Conservation (phyloP, 2,329 filamentous ascomycete genomes). For the Trichophyton equinum region DNA sequence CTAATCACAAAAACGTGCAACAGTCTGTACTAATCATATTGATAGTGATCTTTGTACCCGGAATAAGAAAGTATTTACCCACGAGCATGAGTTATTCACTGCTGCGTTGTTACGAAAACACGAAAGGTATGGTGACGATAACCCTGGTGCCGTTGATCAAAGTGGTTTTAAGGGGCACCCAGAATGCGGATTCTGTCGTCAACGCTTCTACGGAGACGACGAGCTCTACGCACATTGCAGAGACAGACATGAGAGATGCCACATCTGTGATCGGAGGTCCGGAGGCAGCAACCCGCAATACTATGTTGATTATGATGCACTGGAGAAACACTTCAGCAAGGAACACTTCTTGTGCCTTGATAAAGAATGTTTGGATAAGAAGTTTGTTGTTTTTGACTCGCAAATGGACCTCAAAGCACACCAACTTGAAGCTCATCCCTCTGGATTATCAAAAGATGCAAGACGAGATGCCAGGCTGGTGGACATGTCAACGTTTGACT, state of each 20-base stretch:
- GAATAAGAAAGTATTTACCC: constrained; percentile 96
- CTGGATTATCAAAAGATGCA: constrained; percentile 67
- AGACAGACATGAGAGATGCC: constrained; percentile 87
- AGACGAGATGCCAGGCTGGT: constrained; percentile 73
- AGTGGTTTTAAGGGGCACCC: constrained; percentile 95
- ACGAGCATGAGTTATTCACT: constrained; percentile 89
- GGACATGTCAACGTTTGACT: constrained; percentile 76
- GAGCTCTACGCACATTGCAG: constrained; percentile 89
- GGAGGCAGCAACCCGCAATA: constrained; percentile 66
- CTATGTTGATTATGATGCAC: constrained; percentile 72
- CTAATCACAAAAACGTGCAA: not conserved
- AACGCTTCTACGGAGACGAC: constrained; percentile 90
- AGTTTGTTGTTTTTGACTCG: constrained; percentile 91
- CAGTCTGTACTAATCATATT: not conserved
- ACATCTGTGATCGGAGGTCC: constrained; percentile 68
- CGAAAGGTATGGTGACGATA: constrained; percentile 82
- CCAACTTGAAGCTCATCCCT: constrained; percentile 70
- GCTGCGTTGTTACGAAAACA: constrained; percentile 69
- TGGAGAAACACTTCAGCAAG: constrained; percentile 75
- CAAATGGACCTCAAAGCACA: constrained; percentile 93
- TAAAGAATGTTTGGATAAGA: constrained; percentile 84
- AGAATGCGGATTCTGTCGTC: constrained; percentile 80
- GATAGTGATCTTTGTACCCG: constrained; percentile 68
- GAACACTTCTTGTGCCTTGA: constrained; percentile 82
- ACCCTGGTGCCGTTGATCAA: constrained; percentile 77